These are phyloP conservation scores for Aegle marmelos DNA, from an alignment of 345 rosid species.

Conservation along the genomic window DNA sequence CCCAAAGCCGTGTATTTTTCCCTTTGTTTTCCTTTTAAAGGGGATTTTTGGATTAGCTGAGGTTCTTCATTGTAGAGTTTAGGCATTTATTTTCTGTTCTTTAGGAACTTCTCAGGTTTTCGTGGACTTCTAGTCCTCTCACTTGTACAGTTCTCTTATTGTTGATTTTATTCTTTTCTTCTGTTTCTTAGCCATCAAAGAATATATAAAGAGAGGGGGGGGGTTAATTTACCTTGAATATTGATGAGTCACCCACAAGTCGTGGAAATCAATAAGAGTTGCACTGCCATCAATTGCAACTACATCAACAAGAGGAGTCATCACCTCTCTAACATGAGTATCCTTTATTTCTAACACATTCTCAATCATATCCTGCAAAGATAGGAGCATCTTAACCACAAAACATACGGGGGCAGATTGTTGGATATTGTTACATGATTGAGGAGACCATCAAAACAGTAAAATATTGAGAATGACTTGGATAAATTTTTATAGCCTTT, in stretches of 20 bases:
- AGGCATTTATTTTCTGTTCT: background rate
- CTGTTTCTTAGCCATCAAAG: background rate
- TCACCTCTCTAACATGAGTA: constrained; percentile 96
- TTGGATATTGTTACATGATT: background rate
- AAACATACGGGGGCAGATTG: background rate
- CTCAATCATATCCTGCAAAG: constrained; percentile 94
- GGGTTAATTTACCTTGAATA: constrained; percentile 66
- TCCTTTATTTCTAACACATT: constrained; percentile 98
- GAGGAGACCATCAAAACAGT: background rate
- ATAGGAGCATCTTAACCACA: constrained; percentile 20
- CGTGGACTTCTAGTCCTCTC: background rate
- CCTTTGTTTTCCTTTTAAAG: background rate
- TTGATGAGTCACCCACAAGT: constrained; percentile 94
- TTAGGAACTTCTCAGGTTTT: background rate
- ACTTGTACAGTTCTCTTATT: background rate
- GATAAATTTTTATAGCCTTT: background rate
- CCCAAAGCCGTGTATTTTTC: background rate
- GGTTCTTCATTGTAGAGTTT: background rate
- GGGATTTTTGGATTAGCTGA: background rate
- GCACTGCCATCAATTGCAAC: constrained; percentile 91
- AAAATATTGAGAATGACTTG: background rate
- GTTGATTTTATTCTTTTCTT: background rate
- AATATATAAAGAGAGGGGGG: too few relatives aligned
- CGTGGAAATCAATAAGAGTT: constrained; percentile 80
- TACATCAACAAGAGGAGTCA: constrained; percentile 99